Evolutionary conservation across 768 basidiomycete species (phyloP), one percentile per base, ranked within the genome.

Genomic region (Chalciporus pseudorubinellus): DNA sequence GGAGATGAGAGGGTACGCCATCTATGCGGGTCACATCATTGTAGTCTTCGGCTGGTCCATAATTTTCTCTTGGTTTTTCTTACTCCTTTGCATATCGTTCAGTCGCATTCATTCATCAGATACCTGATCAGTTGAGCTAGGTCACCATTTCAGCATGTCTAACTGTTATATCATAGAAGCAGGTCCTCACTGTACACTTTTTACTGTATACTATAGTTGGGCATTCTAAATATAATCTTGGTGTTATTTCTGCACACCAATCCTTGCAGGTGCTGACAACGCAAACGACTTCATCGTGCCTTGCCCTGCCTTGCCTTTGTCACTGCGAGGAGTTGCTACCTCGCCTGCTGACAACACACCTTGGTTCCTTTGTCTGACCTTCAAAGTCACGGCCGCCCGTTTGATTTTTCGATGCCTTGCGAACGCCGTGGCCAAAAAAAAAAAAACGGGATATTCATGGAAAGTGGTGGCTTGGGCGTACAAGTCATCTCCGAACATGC

Each of bases 131-230:
- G 39, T 48, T 38, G 21, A 45, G 39, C 33, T 48, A 44, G 43
- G 50, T 59, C 51, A 10, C 61, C 59, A 58, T 58, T 54, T 54
- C 54, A 43, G 53, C 64, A 64, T 63, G 46, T 50, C 45, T 58
- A 65, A 44, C 29, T 24, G 38, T 24, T 48, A 48, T 48, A 50
- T 50, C 42, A 33, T 64, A 67, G 64, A 64, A 56, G 53, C 62
- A 52, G 24, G 52, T 26, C 41, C 54, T 64, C 56, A 64, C 57
- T 62, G 60, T 57, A 62, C 31, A 48, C 33, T 18, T 48, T 64
- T 51, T 48, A 50, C 16, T 67, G 62, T 66, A 67, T 56, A 56
- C 59, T 50, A 31, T 60, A 60, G 51, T 49, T 52, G 38, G 44
- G 52, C 52, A 54, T 52, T 52, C 42, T 51, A 57, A 49, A 44